Evolutionary conservation across 2,329 filamentous ascomycete genomes (phyloP).

Genomic region (Aspergillus pseudotamarii): DNA sequence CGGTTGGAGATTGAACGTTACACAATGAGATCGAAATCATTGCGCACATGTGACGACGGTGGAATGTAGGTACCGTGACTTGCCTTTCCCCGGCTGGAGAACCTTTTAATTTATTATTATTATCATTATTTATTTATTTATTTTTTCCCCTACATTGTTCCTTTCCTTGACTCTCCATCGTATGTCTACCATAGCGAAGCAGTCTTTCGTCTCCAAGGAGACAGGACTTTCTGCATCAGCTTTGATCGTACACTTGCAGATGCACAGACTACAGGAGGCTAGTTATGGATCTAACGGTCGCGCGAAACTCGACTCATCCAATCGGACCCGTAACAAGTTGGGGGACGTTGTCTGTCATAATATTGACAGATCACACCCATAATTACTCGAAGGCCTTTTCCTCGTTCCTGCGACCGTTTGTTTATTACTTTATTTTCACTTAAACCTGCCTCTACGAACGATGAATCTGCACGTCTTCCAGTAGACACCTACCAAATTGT

Average conservation of each 20-base stretch:
- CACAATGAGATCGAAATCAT: not conserved
- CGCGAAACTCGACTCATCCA: slow-evolving; percentile 16
- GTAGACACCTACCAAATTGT: not conserved
- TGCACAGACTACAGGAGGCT: slow-evolving; percentile 22
- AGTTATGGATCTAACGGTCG: slow-evolving; percentile 25
- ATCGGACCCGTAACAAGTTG: slow-evolving; percentile 17
- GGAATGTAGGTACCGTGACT: not conserved
- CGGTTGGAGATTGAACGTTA: not conserved
- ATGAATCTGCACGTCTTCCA: not conserved
- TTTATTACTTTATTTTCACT: not conserved
- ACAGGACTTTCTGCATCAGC: not conserved
- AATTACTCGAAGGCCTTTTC: not conserved
- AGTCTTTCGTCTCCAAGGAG: not conserved
- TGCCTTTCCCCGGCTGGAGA: not conserved
- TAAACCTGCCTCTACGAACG: not conserved
- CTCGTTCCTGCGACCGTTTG: not conserved
- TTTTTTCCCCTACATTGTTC: not conserved
- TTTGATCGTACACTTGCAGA: slow-evolving; percentile 1
- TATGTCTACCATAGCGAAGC: not conserved
- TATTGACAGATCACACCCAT: slow-evolving; percentile 7
- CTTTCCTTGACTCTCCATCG: not conserved
- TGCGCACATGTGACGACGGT: not conserved
- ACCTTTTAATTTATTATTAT: not conserved
- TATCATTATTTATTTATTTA: not conserved
- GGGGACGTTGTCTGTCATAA: slow-evolving; percentile 22